Conservation (phyloP, 306 rosid species). For the Begonia peltatifolia region DNA sequence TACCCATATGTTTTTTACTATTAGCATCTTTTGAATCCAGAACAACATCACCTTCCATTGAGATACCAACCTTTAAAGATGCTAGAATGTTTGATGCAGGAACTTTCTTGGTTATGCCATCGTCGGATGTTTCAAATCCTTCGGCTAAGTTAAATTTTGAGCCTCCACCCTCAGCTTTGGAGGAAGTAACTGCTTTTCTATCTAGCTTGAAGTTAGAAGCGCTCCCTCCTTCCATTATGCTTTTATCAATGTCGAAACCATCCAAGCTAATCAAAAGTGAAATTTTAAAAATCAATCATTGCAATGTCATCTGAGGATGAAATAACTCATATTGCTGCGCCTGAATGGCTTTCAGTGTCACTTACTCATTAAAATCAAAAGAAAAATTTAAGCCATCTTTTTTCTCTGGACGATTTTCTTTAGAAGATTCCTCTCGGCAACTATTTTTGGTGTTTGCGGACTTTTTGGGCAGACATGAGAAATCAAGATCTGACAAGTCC, state of each 20-base stretch:
- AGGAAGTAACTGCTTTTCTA: constrained; percentile 23
- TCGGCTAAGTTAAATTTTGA: constrained; percentile 19
- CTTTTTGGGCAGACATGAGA: constrained; percentile 44
- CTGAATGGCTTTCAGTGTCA: constrained; percentile 5
- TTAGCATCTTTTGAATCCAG: constrained; percentile 21
- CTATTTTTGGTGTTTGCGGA: constrained; percentile 30
- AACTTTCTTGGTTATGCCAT: constrained; percentile 17
- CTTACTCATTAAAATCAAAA: constrained; percentile 84
- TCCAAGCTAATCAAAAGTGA: constrained; percentile 34
- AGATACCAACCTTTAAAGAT: constrained; percentile 19
- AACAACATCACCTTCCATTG: constrained; percentile 20
- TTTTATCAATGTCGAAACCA: constrained; percentile 45
- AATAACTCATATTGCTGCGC: constrained; percentile 5
- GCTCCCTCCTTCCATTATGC: constrained; percentile 21
- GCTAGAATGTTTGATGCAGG: constrained; percentile 24
- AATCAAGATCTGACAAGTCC: constrained; percentile 84
- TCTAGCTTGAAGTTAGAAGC: constrained; percentile 20
- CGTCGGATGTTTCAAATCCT: constrained; percentile 20
- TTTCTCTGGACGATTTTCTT: constrained; percentile 32
- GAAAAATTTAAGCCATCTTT: constrained; percentile 39
- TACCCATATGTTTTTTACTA: constrained; percentile 9
- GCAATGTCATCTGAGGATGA: constrained; percentile 4
- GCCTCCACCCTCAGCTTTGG: constrained; percentile 22
- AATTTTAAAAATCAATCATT: constrained; percentile 8
- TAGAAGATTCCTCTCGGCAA: constrained; percentile 35